phyloP scores from a whole-genome alignment of 805 yeast genomes.

The Debaryomyces tyrocola region DNA sequence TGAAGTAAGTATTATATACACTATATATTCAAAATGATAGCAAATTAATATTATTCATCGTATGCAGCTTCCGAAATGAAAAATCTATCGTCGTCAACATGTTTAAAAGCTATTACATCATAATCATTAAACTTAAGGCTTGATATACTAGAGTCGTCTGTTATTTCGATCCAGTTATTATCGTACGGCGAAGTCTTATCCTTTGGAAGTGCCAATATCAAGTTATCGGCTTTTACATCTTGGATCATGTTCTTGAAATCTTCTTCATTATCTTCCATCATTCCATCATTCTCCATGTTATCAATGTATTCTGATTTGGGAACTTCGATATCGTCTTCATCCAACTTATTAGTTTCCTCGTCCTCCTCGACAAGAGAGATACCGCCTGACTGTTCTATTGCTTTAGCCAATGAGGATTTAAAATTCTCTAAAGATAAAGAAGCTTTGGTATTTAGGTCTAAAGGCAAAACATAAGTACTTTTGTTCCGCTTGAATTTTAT shows the following conservation, averaged over 20 bases:
- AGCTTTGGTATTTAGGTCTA: constrained; percentile 17
- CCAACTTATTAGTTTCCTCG: constrained; percentile 19
- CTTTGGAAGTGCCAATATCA: constrained; percentile 43
- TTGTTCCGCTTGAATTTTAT: constrained; percentile 36
- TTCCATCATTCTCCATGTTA: constrained; percentile 19
- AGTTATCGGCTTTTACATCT: constrained; percentile 16
- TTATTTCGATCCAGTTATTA: constrained; percentile 35
- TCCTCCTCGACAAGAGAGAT: constrained; percentile 28
- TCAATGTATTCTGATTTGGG: constrained; percentile 38
- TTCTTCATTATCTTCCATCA: constrained; percentile 4
- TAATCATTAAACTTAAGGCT: constrained; percentile 37
- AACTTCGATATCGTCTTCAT: constrained; percentile 31
- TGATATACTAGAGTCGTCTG: constrained; percentile 26
- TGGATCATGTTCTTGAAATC: constrained; percentile 1
- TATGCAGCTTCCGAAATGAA: constrained; percentile 33
- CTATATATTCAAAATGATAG: not conserved
- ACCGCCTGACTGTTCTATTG: constrained; percentile 52
- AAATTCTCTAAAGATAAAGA: constrained; percentile 19
- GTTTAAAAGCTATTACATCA: constrained; percentile 42
- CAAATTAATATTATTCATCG: constrained; percentile 20
- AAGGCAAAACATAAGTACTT: constrained; percentile 30
- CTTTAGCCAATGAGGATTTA: constrained; percentile 26
- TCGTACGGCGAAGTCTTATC: constrained; percentile 35
- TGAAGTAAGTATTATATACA: not conserved
- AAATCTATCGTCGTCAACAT: constrained; percentile 36